A percentile compares a stretch with the other conserved stretches of the same genome.
Conservation (phyloP, 140 eudicot genomes). For the Senecio squalidus region DNA sequence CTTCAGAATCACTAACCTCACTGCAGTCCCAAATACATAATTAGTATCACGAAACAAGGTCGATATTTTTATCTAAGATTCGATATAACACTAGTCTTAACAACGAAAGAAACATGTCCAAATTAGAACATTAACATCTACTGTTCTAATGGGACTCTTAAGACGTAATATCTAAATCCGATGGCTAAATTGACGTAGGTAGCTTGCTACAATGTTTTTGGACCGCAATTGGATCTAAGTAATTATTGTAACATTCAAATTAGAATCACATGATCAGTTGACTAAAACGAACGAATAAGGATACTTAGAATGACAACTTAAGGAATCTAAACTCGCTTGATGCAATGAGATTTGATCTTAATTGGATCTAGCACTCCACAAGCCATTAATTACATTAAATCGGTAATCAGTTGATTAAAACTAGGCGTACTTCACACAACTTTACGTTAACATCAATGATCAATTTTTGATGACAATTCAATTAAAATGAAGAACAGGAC, state of each 20-base stretch:
- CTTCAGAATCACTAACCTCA: constrained; percentile 54
- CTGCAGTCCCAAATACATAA: constrained; percentile 32
- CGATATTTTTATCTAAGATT: constrained; percentile 4
- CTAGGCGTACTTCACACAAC: not conserved
- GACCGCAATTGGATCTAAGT: too few relatives aligned
- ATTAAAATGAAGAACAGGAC: too few relatives aligned
- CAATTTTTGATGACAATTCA: not conserved
- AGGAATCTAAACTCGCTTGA: not conserved
- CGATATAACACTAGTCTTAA: not conserved
- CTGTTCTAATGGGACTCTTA: too few relatives aligned
- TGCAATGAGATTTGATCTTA: constrained; percentile 6
- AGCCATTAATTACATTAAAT: constrained; percentile 12
- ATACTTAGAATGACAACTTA: not conserved
- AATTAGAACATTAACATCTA: not conserved
- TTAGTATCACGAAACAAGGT: constrained; percentile 13
- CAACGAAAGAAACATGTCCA: constrained; percentile 5
- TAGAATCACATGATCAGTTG: not conserved
- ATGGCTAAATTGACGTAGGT: too few relatives aligned
- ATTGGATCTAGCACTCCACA: constrained; percentile 7
- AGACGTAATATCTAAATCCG: too few relatives aligned
- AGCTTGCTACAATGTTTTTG: too few relatives aligned
- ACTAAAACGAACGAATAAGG: not conserved
- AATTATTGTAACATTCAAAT: too few relatives aligned
- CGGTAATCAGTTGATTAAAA: not conserved
- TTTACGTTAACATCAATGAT: not conserved